These are phyloP conservation scores for Coccomyxa sp. DNA, from an alignment of 139 green algal species.

Conservation along the genomic window DNA sequence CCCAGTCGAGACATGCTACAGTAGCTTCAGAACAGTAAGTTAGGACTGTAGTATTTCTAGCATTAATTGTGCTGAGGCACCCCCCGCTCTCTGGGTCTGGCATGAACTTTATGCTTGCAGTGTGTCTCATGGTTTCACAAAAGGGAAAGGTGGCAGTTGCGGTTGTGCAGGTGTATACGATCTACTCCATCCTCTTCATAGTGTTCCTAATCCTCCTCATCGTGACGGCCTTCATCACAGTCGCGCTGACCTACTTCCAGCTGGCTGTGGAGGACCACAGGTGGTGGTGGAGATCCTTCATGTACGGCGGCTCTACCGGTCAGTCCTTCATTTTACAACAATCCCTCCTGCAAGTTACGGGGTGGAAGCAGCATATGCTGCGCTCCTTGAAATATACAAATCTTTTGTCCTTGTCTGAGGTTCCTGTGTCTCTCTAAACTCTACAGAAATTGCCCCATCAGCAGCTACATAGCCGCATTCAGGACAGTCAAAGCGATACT, in stretches of 20 bases:
- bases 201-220: conserved; percentile 92
- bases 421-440: conserved; percentile 21
- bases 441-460: conserved; percentile 15
- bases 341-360: not conserved
- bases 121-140: too few relatives aligned
- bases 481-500: too few relatives aligned
- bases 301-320: conserved; percentile 93
- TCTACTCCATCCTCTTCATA: conserved; percentile 93
- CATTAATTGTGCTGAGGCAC: too few relatives aligned
- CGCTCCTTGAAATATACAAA: not conserved
- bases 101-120: too few relatives aligned
- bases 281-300: conserved; percentile 91
- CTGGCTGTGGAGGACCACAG: conserved; percentile 89
- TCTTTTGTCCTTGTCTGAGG: not conserved
- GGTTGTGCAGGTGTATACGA: conserved; percentile 72
- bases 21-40: too few relatives aligned
- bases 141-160: not conserved
- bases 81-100: too few relatives aligned
- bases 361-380: not conserved
- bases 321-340: too few relatives aligned
- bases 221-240: conserved; percentile 92
- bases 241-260: conserved; percentile 97
- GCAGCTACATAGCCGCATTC: too few relatives aligned
- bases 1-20: too few relatives aligned
- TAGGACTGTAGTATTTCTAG: too few relatives aligned